Conservation (phyloP, 2,329 filamentous ascomycete genomes). For the Colletotrichum sp. region DNA sequence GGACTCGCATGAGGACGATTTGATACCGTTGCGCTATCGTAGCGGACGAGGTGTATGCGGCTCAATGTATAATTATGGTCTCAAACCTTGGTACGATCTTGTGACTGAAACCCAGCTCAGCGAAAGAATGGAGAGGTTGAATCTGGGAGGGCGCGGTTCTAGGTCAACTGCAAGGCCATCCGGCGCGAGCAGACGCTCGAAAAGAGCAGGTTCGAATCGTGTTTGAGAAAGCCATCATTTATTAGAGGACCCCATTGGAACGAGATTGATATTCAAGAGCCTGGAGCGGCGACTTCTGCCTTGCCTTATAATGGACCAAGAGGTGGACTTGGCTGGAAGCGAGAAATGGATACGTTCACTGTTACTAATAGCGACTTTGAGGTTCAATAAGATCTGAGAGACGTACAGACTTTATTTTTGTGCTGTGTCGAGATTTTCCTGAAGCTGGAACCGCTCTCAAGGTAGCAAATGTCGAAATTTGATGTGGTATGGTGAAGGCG, state of each 20-base stretch:
- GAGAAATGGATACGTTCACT: background rate
- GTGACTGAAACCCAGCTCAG: background rate
- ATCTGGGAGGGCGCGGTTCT: background rate
- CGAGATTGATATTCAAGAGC: background rate
- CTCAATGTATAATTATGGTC: background rate
- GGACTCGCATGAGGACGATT: background rate
- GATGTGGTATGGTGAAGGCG: background rate
- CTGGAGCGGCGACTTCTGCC: background rate
- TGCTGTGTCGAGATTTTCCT: background rate
- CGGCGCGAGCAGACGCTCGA: background rate
- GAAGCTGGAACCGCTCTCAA: background rate
- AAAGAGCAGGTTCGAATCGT: background rate
- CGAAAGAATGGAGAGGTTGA: background rate
- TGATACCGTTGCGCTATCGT: background rate
- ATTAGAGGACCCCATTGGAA: background rate
- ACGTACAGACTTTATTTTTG: background rate
- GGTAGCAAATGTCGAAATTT: background rate
- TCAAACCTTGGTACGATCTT: background rate
- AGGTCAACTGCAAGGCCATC: fast-evolving
- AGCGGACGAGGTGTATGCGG: background rate
- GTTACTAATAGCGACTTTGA: background rate
- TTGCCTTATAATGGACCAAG: background rate
- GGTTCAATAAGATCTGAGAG: background rate
- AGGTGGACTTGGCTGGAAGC: background rate
- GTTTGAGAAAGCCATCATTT: background rate